Base-by-base conservation (phyloP, 2,329 filamentous ascomycete species). In the Fulvia fulva region DNA sequence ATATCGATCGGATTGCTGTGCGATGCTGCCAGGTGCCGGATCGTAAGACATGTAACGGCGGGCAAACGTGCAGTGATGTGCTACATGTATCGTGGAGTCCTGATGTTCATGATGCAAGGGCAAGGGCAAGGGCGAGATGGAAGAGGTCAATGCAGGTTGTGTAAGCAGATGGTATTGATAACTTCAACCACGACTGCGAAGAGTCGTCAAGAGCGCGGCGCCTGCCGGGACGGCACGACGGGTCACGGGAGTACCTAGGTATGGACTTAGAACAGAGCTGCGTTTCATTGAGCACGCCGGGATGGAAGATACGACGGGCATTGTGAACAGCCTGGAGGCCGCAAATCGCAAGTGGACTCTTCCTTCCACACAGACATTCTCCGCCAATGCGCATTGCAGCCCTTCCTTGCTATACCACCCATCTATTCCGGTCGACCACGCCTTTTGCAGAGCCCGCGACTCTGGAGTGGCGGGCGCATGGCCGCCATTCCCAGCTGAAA, bases 1-100 rank as follows among this genome's bases (percentile, higher is more conserved):
- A 28, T 66, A 70, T 23, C 44, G 32, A n/a, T 49, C 23, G 22
- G 47, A 21, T 26, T 57, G 55, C 37, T 52, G 55, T 23, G 19
- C 47, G 16, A 65, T 52, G n/a, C 68, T 68, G 14, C 55, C 63
- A 16, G 53, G 32, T 50, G 70, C 68, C 25, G 70, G 70, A 44
- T 61, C 57, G 53, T 70, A 73, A 50, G 47, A 50, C 47, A 50
- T 47, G 5, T 25, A 47, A 41, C 37, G 16, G 37, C 37, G 14
- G 37, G 14, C 37, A 8, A 19, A 14, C 37, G 37, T n/a, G 14
- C 37, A n/a, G 37, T 41, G 44, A 25, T 23, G 44, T 23, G 21
- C 21, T 47, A n/a, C n/a, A n/a, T n/a, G n/a, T n/a, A 25, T 47
- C 21, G 44, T 9, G 44, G 22, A 25, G 8, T 47, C 12, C 8